Conservation (phyloP, 2,329 filamentous ascomycete species). For the Teratosphaeria nubilosa region DNA sequence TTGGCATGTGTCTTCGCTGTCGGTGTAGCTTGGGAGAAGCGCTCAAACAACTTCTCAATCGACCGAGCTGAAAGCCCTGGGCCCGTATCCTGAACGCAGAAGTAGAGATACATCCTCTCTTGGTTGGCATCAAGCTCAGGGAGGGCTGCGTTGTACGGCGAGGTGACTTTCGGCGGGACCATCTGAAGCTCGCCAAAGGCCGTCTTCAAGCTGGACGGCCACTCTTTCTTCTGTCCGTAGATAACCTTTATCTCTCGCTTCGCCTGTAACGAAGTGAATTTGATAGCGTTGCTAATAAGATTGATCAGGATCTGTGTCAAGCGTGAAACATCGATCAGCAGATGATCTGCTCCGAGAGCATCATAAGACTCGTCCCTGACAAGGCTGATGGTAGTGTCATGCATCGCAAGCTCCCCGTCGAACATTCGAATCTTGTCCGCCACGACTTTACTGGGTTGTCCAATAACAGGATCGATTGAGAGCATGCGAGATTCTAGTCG, state of each 20-base stretch:
- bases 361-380: slow-evolving; percentile 4
- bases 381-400: slow-evolving; percentile 18
- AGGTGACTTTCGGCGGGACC: slow-evolving; percentile 1
- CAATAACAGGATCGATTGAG: slow-evolving; percentile 29
- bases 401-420: slow-evolving; percentile 26
- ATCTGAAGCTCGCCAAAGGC: slow-evolving; percentile 8
- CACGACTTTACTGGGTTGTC: slow-evolving; percentile 24
- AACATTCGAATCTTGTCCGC: slow-evolving; percentile 29
- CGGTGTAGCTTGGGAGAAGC: slow-evolving; percentile 58
- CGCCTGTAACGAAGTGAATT: slow-evolving; percentile 23
- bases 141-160: slow-evolving; percentile 1
- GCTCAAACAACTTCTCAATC: slow-evolving; percentile 48
- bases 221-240: slow-evolving; percentile 3
- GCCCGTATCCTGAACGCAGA: slow-evolving; percentile 29
- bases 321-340: slow-evolving; percentile 21
- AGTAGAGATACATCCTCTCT: slow-evolving; percentile 20
- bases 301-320: slow-evolving; percentile 26
- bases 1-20: slow-evolving; percentile 50
- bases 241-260: slow-evolving; percentile 4
- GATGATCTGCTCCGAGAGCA: slow-evolving; percentile 7
- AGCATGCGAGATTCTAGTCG: slow-evolving; percentile 26
- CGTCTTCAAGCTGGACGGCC: slow-evolving; percentile 3
- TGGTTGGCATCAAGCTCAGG: slow-evolving; percentile 14
- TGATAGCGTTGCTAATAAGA: slow-evolving; percentile 32
- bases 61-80: slow-evolving; percentile 30